Conservation (phyloP, 2,329 filamentous ascomycete genomes). For the Pseudocercospora vitis region DNA sequence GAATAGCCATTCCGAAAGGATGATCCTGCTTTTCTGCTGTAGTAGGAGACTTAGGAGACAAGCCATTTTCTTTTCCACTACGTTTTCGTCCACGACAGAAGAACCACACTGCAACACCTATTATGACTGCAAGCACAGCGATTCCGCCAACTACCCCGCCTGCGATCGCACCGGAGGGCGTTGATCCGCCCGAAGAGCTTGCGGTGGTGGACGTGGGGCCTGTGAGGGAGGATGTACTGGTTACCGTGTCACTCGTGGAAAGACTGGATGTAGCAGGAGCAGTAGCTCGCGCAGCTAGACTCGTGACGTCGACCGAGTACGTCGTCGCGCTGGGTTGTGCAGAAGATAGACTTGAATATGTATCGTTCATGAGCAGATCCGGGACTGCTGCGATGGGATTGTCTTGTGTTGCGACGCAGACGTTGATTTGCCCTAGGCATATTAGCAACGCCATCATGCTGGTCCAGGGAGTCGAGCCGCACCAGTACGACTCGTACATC, state of each 20-base stretch:
- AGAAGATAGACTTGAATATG: conserved; percentile 16
- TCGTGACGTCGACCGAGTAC: conserved; percentile 15
- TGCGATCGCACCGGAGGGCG: conserved; percentile 37
- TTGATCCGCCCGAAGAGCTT: not conserved
- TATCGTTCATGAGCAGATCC: conserved; percentile 16
- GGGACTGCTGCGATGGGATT: conserved; percentile 19
- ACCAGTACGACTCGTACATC: conserved; percentile 20
- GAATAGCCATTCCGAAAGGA: not conserved
- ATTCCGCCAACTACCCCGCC: conserved; percentile 41
- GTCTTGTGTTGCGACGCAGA: conserved; percentile 19
- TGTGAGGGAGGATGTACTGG: not conserved
- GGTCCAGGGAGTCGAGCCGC: no score
- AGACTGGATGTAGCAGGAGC: not conserved
- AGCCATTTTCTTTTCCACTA: not conserved
- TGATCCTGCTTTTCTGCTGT: conserved; percentile 9
- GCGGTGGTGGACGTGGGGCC: not conserved
- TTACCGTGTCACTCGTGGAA: not conserved
- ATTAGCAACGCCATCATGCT: no score
- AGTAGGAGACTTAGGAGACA: not conserved
- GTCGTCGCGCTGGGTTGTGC: conserved; percentile 16
- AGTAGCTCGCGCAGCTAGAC: conserved; percentile 9
- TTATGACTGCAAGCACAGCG: conserved; percentile 21
- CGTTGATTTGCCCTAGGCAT: conserved; percentile 17
- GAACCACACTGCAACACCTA: conserved; percentile 17
- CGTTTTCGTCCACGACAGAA: conserved; percentile 16